These are phyloP conservation scores for Colletotrichum somersetense DNA, from an alignment of 2,329 filamentous ascomycete species.

Conservation along the genomic window DNA sequence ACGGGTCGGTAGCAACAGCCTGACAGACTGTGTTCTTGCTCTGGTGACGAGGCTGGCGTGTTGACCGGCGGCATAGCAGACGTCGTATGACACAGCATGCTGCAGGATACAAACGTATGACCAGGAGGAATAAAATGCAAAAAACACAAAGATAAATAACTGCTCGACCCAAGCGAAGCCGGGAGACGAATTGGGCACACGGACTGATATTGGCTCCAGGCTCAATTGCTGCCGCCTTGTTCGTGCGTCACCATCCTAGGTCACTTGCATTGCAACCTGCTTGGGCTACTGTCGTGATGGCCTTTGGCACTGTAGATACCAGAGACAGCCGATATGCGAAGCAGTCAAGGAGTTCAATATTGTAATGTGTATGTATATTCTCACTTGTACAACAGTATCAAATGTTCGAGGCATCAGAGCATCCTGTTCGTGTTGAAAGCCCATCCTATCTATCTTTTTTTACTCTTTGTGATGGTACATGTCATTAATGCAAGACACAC, in stretches of 20 bases:
- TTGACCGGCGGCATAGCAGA: neutral
- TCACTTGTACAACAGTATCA: neutral
- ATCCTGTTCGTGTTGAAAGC: neutral
- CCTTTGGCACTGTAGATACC: neutral
- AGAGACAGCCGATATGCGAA: neutral
- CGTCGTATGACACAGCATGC: neutral
- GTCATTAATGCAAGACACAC: conserved; percentile 31
- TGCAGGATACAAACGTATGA: neutral
- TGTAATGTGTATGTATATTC: neutral
- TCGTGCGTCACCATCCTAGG: neutral
- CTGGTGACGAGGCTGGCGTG: neutral
- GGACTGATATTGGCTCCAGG: neutral
- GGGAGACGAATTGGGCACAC: neutral
- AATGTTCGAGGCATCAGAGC: neutral
- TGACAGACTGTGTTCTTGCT: too few relatives aligned
- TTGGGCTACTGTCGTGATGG: neutral
- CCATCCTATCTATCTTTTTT: conserved; percentile 8
- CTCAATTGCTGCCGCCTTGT: too few relatives aligned
- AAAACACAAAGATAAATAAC: neutral
- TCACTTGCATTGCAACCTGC: neutral
- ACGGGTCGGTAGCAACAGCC: neutral
- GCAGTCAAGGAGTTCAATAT: neutral
- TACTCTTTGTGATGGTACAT: conserved; percentile 28
- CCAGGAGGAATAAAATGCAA: neutral
- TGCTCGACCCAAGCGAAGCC: neutral